These are phyloP conservation scores for Lyophyllum semitale DNA, from an alignment of 768 basidiomycete species.

Conservation along the genomic window DNA sequence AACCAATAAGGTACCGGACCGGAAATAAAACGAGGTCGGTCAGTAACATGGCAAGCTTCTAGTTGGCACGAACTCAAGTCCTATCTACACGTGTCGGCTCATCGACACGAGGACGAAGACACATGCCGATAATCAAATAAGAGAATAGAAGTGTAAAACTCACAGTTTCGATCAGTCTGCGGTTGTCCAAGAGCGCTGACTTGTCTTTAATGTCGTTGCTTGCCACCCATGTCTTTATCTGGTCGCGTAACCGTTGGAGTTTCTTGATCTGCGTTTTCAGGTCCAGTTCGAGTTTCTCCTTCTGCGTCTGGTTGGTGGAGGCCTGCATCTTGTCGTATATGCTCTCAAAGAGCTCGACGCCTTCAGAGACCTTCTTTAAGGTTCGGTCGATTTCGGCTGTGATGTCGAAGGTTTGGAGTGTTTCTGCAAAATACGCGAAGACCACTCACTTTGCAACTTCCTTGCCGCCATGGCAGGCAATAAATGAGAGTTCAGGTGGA, in stretches of 20 bases:
- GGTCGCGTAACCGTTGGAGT: constrained; percentile 94
- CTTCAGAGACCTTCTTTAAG: constrained; percentile 94
- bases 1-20: constrained; percentile 25
- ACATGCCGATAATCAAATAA: constrained; percentile 9
- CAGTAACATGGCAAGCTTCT: constrained; percentile 20
- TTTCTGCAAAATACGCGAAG: not conserved
- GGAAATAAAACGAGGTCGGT: constrained; percentile 22
- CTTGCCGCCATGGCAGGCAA: constrained; percentile 75
- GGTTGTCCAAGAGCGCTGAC: constrained; percentile 86
- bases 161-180: constrained; percentile 96
- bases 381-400: constrained; percentile 98
- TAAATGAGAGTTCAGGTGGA: constrained; percentile 17
- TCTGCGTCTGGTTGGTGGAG: constrained; percentile 82
- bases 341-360: constrained; percentile 92
- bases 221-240: constrained; percentile 99
- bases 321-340: constrained; percentile 99
- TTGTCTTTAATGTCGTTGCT: constrained; percentile 99
- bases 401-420: not conserved
- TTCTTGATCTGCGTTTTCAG: constrained; percentile 95
- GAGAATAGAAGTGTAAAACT: constrained; percentile 33
- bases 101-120: constrained; percentile 13
- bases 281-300: constrained; percentile 53
- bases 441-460: constrained; percentile 78
- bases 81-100: constrained; percentile 18
- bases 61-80: constrained; percentile 5